phyloP scores from a whole-genome alignment of 257 asterid genomes.

The Linaria vulgaris region DNA sequence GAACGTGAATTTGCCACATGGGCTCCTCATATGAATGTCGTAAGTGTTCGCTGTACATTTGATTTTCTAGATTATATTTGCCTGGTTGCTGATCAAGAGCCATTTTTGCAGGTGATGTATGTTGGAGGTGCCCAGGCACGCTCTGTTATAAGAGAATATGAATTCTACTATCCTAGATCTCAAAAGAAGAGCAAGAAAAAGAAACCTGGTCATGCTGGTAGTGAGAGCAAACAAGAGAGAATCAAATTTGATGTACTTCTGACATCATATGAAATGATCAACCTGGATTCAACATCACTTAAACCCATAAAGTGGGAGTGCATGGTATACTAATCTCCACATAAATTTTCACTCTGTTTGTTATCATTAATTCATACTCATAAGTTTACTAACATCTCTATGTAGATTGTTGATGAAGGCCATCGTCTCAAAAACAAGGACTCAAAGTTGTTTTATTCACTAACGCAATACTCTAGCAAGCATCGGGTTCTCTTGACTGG shows the following conservation, averaged over 20 bases:
- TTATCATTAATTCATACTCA: constrained; percentile 27
- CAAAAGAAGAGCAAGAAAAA: constrained; percentile 84
- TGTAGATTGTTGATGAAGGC: constrained; percentile 98
- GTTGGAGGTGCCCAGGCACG: constrained; percentile 85
- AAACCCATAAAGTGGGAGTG: constrained; percentile 96
- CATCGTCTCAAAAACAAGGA: constrained; percentile 97
- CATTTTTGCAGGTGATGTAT: constrained; percentile 83
- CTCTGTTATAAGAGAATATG: constrained; percentile 69
- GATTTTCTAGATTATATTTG: background rate
- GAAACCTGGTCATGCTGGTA: constrained; percentile 62
- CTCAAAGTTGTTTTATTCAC: constrained; percentile 73
- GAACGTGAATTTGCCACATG: constrained; percentile 98
- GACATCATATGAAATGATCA: constrained; percentile 96
- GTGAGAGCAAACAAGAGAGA: constrained; percentile 84
- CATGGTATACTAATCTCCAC: constrained; percentile 59
- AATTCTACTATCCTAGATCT: constrained; percentile 78
- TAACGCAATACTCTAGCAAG: constrained; percentile 76
- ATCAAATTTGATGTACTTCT: constrained; percentile 95
- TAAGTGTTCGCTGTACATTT: constrained; percentile 44
- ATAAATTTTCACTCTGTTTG: constrained; percentile 16
- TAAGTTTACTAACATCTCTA: constrained; percentile 27
- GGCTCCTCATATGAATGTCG: constrained; percentile 99
- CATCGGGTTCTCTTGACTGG: constrained; percentile 97
- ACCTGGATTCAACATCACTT: constrained; percentile 72
- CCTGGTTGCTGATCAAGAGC: constrained; percentile 25